A percentile compares a stretch with the other conserved stretches of the same genome.
phyloP scores from a whole-genome alignment of 2,329 filamentous ascomycete species.

The Calonectria hongkongensis region DNA sequence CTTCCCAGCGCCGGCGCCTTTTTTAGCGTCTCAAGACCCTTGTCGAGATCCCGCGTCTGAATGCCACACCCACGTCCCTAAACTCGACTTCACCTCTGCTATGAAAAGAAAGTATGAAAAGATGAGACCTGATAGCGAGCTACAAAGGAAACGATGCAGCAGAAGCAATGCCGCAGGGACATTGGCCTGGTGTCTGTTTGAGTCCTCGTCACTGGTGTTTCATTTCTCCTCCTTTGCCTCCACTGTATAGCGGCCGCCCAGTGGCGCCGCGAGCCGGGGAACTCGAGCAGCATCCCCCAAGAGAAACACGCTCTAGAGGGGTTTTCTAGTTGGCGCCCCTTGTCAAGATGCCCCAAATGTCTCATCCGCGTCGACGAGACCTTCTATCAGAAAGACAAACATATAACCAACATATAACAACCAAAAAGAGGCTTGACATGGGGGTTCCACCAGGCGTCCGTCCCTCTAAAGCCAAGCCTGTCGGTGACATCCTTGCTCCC shows the following conservation, averaged over 20 bases:
- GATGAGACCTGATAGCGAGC: slow-evolving; percentile 30
- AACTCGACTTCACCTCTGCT: slow-evolving; percentile 53
- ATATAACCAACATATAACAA: slow-evolving; percentile 43
- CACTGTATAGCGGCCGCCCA: slow-evolving; percentile 33
- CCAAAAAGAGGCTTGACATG: slow-evolving; percentile 51
- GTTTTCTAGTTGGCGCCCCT: slow-evolving; percentile 38
- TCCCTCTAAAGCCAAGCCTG: slow-evolving; percentile 45
- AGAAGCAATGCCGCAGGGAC: slow-evolving; percentile 30
- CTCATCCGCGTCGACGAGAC: slow-evolving; percentile 50
- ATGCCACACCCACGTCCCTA: slow-evolving; percentile 56
- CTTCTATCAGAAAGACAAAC: slow-evolving; percentile 49
- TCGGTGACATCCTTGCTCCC: slow-evolving; percentile 50
- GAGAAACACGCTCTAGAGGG: slow-evolving; percentile 36
- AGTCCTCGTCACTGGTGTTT: slow-evolving; percentile 21
- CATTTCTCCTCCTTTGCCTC: slow-evolving; percentile 29
- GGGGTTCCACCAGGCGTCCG: slow-evolving; percentile 46
- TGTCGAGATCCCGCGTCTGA: slow-evolving; percentile 56
- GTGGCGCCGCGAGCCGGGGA: slow-evolving; percentile 34
- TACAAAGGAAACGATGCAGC: slow-evolving; percentile 9
- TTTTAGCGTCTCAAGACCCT: slow-evolving; percentile 55
- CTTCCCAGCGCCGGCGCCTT: slow-evolving; percentile 51
- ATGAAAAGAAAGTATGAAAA: slow-evolving; percentile 46
- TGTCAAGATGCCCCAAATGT: slow-evolving; percentile 47
- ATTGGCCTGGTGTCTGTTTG: slow-evolving; percentile 16
- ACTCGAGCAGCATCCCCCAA: slow-evolving; percentile 37